Base-by-base conservation (phyloP, 1,139 yeast species). In the Taphrina confusa region DNA sequence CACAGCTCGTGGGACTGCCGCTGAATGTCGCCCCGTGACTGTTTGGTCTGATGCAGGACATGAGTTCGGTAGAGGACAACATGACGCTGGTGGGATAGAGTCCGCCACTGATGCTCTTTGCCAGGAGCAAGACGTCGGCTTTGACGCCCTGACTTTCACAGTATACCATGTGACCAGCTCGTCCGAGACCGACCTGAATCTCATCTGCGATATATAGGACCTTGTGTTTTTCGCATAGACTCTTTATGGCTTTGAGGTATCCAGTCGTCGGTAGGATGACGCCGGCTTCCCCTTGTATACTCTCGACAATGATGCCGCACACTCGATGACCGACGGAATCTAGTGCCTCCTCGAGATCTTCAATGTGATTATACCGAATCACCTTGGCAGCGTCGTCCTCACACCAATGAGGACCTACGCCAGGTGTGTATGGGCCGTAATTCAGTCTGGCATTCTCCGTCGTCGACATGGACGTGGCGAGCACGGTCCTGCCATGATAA, bases 211-310 rank as follows among this genome's bases (percentile, higher is more conserved):
- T 91, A 69, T 91, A 80, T 71, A 91, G 78, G 30, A 88, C 91
- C 69, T 91, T 89, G 80, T 91, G 80, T 74, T 89, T 77, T 70
- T 82, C 82, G 78, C 97, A 90, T 65, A 91, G 79, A 61, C 76
- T 82, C 67, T 82, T 82, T 31, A 91, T 96, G 67, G 78, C 76
- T 62, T 83, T 74, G 67, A 91, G 81, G 46, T 52, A 51, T 69
- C 82, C 94, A 59, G 74, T 76, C 66, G 92, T 95, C 61, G 97
- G 97, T 27, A 90, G 96, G 36, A 90, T 94, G 68, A 91, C 90
- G 69, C 97, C 97, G 34, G 97, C 97, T 75, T 91, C 97, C 73
- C 97, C 97, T 75, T 91, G 97, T 70, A 91, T 91, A 65, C 97
- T 97, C 76, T 91, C 97, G 68, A 91, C 82, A 66, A 91, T 77